Evolutionary conservation across 306 rosid genomes (phyloP).

Genomic region (Sphenostylis stenocarpa): DNA sequence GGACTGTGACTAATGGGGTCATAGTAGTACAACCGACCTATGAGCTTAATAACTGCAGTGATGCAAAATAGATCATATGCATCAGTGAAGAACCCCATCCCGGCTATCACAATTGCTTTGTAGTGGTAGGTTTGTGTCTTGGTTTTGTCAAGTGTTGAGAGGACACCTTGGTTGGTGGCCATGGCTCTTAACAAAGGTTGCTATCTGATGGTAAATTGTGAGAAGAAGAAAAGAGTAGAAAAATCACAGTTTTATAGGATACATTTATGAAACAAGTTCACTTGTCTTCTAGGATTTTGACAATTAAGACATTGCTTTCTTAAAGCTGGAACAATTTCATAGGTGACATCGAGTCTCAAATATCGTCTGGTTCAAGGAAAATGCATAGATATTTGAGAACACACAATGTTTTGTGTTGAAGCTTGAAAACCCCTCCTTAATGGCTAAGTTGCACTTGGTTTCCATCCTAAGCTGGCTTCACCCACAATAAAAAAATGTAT

Average conservation of each 20-base stretch:
- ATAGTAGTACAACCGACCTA: conserved; percentile 56
- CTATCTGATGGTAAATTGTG: conserved; percentile 1
- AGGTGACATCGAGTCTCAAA: conserved; percentile 1
- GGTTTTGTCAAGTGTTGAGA: conserved; percentile 62
- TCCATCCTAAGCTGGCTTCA: conserved; percentile 2
- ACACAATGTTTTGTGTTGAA: neutral
- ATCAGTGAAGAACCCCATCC: conserved; percentile 72
- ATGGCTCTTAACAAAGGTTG: conserved; percentile 31
- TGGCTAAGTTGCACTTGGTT: conserved; percentile 12
- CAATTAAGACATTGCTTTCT: conserved; percentile 25
- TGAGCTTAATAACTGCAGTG: conserved; percentile 52
- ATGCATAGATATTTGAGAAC: conserved; percentile 31
- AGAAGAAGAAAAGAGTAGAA: neutral
- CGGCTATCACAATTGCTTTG: conserved; percentile 56
- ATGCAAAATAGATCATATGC: conserved; percentile 69
- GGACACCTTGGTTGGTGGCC: conserved; percentile 36
- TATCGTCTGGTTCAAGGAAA: conserved; percentile 14
- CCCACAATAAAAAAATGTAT: neutral
- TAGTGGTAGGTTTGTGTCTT: conserved; percentile 56
- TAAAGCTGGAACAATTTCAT: conserved; percentile 17
- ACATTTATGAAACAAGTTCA: neutral
- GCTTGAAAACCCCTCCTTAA: neutral
- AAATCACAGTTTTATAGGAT: conserved; percentile 13
- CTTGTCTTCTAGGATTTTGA: conserved; percentile 29
- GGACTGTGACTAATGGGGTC: conserved; percentile 36